These are phyloP conservation scores for Aspergillus spinulosporus DNA, from an alignment of 2,329 filamentous ascomycete species.

Conservation along the genomic window DNA sequence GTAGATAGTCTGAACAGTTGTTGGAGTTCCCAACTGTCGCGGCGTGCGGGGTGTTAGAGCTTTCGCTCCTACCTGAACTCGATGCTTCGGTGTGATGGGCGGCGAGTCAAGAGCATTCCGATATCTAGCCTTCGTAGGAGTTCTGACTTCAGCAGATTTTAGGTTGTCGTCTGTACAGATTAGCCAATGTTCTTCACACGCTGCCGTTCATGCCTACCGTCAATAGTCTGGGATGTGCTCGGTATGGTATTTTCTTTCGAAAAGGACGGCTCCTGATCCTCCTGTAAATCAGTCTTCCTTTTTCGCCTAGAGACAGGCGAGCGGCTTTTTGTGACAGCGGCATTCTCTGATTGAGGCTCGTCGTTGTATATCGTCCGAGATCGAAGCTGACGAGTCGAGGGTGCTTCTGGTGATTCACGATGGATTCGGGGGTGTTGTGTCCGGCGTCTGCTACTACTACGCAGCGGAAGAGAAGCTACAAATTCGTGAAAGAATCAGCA, in stretches of 20 bases:
- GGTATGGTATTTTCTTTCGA: conserved; percentile 36
- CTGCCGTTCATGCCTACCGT: conserved; percentile 29
- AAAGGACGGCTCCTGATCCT: conserved; percentile 44
- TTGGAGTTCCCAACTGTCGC: conserved; percentile 69
- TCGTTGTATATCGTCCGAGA: conserved; percentile 36
- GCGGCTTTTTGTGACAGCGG: conserved; percentile 22
- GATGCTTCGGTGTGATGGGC: conserved; percentile 78
- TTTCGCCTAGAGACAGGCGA: conserved; percentile 43
- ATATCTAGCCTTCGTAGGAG: conserved; percentile 58
- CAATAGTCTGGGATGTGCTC: conserved; percentile 40
- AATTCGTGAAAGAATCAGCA: not conserved
- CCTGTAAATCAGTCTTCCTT: conserved; percentile 48
- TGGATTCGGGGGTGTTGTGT: conserved; percentile 46
- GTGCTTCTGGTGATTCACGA: conserved; percentile 31
- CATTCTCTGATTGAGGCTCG: conserved; percentile 32
- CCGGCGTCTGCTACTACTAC: conserved; percentile 50
- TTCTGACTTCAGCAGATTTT: conserved; percentile 45
- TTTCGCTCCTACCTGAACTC: conserved; percentile 74
- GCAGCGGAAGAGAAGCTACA: conserved; percentile 33
- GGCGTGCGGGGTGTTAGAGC: conserved; percentile 77
- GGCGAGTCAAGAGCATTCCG: conserved; percentile 73
- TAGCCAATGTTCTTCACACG: not conserved
- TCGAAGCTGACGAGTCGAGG: conserved; percentile 35
- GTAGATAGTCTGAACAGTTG: conserved; percentile 70
- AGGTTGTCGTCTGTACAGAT: conserved; percentile 46